These are phyloP conservation scores for Gracilariopsis chorda DNA, from an alignment of 23 red algal species.

Conservation along the genomic window DNA sequence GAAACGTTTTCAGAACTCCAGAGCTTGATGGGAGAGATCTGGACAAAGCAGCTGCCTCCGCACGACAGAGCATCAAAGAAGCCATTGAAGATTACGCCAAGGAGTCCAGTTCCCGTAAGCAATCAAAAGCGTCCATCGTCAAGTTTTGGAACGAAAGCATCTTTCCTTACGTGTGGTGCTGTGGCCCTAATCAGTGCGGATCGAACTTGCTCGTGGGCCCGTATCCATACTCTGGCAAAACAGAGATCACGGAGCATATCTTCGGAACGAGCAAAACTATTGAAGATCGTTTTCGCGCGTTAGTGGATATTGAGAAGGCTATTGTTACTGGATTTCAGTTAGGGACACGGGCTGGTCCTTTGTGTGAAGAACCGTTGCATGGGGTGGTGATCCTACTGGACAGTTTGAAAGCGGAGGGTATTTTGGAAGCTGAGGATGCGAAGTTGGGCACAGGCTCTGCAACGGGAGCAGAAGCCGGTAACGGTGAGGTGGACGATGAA, in stretches of 20 bases:
- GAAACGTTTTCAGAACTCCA: background rate
- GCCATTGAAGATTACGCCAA: slow-evolving; percentile 52
- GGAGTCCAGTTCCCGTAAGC: background rate
- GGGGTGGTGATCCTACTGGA: slow-evolving; percentile 79
- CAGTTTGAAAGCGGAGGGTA: background rate
- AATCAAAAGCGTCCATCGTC: background rate
- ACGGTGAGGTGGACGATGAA: background rate
- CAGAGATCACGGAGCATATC: background rate
- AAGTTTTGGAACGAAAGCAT: slow-evolving; percentile 40
- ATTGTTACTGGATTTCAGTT: slow-evolving; percentile 94
- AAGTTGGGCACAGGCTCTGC: background rate
- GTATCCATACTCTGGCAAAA: background rate
- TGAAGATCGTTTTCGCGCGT: background rate
- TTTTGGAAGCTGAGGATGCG: background rate
- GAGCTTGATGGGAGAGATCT: background rate
- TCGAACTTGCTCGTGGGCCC: slow-evolving; percentile 91
- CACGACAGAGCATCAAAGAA: background rate
- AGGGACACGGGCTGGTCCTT: slow-evolving; percentile 74
- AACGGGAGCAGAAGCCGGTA: background rate
- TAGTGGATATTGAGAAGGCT: slow-evolving; percentile 61
- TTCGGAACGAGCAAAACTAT: slow-evolving; percentile 6
- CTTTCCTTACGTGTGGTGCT: slow-evolving; percentile 37
- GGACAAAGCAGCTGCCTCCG: background rate
- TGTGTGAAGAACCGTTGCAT: slow-evolving; percentile 96
- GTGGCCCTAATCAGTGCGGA: slow-evolving; percentile 68